These are phyloP conservation scores for Colletotrichum neosansevieriae DNA, from an alignment of 2,329 filamentous ascomycete genomes.

Conservation along the genomic window DNA sequence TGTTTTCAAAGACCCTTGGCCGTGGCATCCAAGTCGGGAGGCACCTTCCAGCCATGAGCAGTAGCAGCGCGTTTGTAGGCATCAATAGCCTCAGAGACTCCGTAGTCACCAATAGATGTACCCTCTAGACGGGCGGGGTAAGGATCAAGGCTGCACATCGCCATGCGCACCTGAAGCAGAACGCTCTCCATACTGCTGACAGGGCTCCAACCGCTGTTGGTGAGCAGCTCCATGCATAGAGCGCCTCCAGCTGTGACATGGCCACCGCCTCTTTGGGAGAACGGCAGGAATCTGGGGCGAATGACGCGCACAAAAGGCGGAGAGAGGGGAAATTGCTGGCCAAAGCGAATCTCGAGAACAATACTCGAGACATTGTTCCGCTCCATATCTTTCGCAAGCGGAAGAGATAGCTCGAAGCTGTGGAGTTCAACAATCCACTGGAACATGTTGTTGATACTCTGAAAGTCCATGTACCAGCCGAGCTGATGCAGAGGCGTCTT, in stretches of 20 bases:
- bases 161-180: slow-evolving; percentile 83
- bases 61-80: slow-evolving; percentile 70
- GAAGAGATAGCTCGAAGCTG: slow-evolving; percentile 77
- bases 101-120: slow-evolving; percentile 64
- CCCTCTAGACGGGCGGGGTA: slow-evolving; percentile 74
- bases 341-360: slow-evolving; percentile 86
- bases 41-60: slow-evolving; percentile 80
- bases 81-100: slow-evolving; percentile 75
- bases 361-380: slow-evolving; percentile 71
- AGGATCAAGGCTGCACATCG: slow-evolving; percentile 76
- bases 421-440: slow-evolving; percentile 95
- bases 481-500: slow-evolving; percentile 72
- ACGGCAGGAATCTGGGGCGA: slow-evolving; percentile 81
- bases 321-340: slow-evolving; percentile 78
- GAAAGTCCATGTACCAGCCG: slow-evolving; percentile 85
- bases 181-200: slow-evolving; percentile 82
- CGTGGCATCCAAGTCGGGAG: slow-evolving; percentile 68
- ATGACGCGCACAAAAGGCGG: slow-evolving; percentile 90
- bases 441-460: slow-evolving; percentile 79
- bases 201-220: slow-evolving; percentile 84
- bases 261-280: slow-evolving; percentile 80
- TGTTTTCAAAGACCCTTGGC: slow-evolving; percentile 42
- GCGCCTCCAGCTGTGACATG: slow-evolving; percentile 88
- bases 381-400: slow-evolving; percentile 82
- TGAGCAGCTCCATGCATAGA: slow-evolving; percentile 86